Percentiles rank a stretch among this genome's conserved stretches.
Evolutionary conservation across 805 yeast species (phyloP).

Genomic region (Sugiyamaella mastotermitis): DNA sequence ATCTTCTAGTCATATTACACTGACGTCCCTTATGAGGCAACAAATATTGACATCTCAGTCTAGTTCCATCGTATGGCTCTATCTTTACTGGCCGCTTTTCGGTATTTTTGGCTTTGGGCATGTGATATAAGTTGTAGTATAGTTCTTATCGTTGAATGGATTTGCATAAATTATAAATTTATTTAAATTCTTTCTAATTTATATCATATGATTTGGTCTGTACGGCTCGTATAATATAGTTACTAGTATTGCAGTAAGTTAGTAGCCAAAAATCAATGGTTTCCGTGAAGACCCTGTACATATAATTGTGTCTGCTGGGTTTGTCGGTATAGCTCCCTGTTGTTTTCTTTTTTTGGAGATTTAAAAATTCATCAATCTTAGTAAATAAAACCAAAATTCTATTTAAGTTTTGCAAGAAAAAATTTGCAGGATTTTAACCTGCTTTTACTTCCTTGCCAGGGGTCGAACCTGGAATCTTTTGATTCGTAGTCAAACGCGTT

Average conservation of each 20-base stretch:
- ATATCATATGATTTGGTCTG: not conserved
- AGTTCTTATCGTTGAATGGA: no score
- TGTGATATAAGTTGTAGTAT: not conserved
- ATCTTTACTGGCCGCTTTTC: not conserved
- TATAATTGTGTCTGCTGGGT: no score
- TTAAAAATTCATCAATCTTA: not conserved
- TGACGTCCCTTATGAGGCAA: conserved; percentile 39
- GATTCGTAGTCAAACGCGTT: conserved; percentile 38
- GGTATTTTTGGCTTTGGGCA: not conserved
- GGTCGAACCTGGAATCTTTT: conserved; percentile 52
- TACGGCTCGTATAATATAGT: not conserved
- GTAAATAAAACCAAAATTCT: not conserved
- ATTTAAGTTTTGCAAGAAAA: conserved; percentile 24
- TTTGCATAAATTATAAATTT: not conserved
- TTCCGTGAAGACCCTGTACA: not conserved
- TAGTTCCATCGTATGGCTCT: conserved; percentile 6
- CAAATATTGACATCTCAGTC: conserved; percentile 19
- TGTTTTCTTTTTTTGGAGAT: not conserved
- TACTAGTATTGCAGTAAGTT: not conserved
- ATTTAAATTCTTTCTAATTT: not conserved
- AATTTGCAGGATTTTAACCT: conserved; percentile 4
- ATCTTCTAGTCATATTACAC: conserved; percentile 57
- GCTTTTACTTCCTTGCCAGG: conserved; percentile 45
- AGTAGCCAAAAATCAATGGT: not conserved
- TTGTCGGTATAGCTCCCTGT: not conserved